These are phyloP conservation scores for Kockovaella imperatae DNA, from an alignment of 768 basidiomycete genomes.

Conservation along the genomic window DNA sequence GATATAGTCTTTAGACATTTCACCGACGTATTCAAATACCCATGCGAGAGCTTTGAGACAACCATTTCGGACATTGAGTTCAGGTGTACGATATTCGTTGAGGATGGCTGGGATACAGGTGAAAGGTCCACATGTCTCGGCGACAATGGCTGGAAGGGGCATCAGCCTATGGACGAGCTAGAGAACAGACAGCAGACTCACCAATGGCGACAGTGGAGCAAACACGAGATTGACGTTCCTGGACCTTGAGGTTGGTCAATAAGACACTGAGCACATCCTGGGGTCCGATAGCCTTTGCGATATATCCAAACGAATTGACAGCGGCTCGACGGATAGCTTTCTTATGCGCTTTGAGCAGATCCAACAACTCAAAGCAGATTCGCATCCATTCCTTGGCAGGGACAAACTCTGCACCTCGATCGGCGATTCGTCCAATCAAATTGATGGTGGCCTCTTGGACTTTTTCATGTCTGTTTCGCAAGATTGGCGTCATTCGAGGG, in stretches of 20 bases:
- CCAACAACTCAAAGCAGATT: slow-evolving; percentile 95
- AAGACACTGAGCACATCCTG: slow-evolving; percentile 95
- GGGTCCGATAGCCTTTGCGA: slow-evolving; percentile 97
- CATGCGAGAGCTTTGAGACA: slow-evolving; percentile 98
- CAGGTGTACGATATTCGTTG: slow-evolving; percentile 96
- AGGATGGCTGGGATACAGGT: slow-evolving; percentile 98
- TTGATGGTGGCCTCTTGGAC: slow-evolving; percentile 99
- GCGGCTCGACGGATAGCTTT: slow-evolving; percentile 97
- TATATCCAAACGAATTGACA: slow-evolving; percentile 99
- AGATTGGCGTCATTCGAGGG: slow-evolving; percentile 99
- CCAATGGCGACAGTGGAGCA: slow-evolving; percentile 96
- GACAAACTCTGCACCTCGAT: slow-evolving; percentile 97
- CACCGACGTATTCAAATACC: slow-evolving; percentile 98
- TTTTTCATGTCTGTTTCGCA: slow-evolving; percentile 97
- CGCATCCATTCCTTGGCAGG: slow-evolving; percentile 99
- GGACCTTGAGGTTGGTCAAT: slow-evolving; percentile 90
- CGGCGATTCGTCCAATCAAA: slow-evolving; percentile 97
- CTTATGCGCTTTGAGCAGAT: slow-evolving; percentile 96
- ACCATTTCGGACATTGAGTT: slow-evolving; percentile 96
- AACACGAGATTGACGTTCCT: slow-evolving; percentile 97
- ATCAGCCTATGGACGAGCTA: not conserved
- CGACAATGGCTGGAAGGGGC: slow-evolving; percentile 50
- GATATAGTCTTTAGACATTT: slow-evolving; percentile 90
- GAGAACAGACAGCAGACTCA: slow-evolving; percentile 27
- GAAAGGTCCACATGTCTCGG: slow-evolving; percentile 54